Evolutionary conservation across 805 yeast species (phyloP).

Genomic region (Suhomyces prunicola): DNA sequence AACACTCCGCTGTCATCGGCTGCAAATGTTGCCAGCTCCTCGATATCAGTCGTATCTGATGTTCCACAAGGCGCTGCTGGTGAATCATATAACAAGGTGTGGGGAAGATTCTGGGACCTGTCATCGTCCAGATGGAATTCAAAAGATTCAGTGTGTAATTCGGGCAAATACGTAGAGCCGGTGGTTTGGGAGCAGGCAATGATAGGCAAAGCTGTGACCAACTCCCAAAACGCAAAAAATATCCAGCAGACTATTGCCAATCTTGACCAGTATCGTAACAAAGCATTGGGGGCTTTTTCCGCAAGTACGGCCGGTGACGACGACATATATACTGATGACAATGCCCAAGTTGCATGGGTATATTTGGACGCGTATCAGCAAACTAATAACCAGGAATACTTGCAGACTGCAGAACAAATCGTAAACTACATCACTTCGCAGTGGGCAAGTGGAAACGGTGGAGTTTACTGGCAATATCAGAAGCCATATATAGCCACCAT

Average conservation of each 20-base stretch:
- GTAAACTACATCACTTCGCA: constrained; percentile 17
- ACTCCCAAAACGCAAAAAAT: constrained; percentile 9
- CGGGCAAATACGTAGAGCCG: constrained; percentile 11
- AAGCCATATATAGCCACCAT: constrained; percentile 26
- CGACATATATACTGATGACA: constrained; percentile 28
- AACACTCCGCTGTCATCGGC: neutral
- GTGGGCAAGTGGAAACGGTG: constrained; percentile 20
- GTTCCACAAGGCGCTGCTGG: constrained; percentile 4
- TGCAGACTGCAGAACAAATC: constrained; percentile 16
- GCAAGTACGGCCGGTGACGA: constrained; percentile 18
- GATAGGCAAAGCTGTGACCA: constrained; percentile 17
- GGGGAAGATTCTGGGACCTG: constrained; percentile 22
- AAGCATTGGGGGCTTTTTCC: constrained; percentile 20
- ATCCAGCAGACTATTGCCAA: constrained; percentile 12
- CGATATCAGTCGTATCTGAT: neutral
- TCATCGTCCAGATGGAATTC: constrained; percentile 12
- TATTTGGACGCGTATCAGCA: constrained; percentile 21
- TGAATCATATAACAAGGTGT: constrained; percentile 10
- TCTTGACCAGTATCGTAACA: constrained; percentile 17
- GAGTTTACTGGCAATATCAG: constrained; percentile 23
- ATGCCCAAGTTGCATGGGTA: constrained; percentile 26
- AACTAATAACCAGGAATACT: constrained; percentile 15
- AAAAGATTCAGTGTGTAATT: constrained; percentile 16
- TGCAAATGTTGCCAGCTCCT: neutral
- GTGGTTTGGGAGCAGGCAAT: constrained; percentile 30